A percentile compares a stretch with the other conserved stretches of the same genome.
phyloP scores from a whole-genome alignment of 148 eudicot genomes.

The Camellia japonica region DNA sequence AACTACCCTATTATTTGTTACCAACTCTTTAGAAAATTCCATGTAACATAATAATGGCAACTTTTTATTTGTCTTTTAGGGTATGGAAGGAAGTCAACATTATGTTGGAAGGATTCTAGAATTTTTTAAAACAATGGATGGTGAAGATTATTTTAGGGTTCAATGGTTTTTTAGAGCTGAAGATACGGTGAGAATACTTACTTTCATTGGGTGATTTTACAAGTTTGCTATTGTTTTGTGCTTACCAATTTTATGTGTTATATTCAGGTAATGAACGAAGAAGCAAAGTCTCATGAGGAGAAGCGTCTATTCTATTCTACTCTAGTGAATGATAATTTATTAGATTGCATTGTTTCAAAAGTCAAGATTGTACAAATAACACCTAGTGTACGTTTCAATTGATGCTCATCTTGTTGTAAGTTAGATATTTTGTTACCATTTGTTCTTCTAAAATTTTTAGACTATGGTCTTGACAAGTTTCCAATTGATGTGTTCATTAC shows the following conservation, averaged over 20 bases:
- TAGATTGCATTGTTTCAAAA: conserved; percentile 81
- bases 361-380: conserved; percentile 51
- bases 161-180: conserved; percentile 96
- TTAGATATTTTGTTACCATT: not conserved
- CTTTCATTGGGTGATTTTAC: conserved; percentile 10
- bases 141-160: conserved; percentile 76
- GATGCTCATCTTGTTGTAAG: not conserved
- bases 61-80: conserved; percentile 42
- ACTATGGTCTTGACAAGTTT: not conserved
- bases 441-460: no score
- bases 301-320: conserved; percentile 79
- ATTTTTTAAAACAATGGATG: conserved; percentile 69
- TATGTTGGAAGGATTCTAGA: conserved; percentile 78
- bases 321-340: conserved; percentile 73
- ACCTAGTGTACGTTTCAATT: conserved; percentile 41
- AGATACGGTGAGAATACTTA: conserved; percentile 62
- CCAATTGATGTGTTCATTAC: not conserved
- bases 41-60: not conserved
- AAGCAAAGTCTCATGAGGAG: conserved; percentile 65
- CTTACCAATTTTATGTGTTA: conserved; percentile 2
- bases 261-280: conserved; percentile 70
- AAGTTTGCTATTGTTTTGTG: conserved; percentile 12
- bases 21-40: not conserved
- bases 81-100: conserved; percentile 51
- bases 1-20: not conserved